phyloP scores from a whole-genome alignment of 208 protist species.

The Acanthamoeba triangularis region DNA sequence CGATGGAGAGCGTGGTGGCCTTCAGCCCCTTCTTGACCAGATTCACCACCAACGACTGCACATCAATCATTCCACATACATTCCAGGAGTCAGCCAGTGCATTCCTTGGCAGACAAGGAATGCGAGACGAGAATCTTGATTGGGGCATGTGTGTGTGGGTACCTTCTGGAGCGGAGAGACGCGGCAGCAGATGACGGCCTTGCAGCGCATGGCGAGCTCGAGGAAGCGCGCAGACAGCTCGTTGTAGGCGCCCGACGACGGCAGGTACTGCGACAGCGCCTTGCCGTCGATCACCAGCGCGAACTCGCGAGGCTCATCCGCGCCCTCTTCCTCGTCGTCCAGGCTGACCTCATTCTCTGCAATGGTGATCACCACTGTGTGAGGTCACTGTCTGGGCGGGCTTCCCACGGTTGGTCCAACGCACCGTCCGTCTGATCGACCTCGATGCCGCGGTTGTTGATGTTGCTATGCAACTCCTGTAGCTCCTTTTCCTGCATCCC shows the following conservation, averaged over 20 bases:
- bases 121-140: neutral
- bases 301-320: neutral
- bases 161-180: slow-evolving; percentile 90
- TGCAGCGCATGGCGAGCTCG: slow-evolving; percentile 79
- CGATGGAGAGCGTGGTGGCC: slow-evolving; percentile 97
- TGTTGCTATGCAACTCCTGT: slow-evolving; percentile 4
- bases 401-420: too few relatives aligned
- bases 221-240: slow-evolving; percentile 78
- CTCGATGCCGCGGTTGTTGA: slow-evolving; percentile 17
- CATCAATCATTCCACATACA: too few relatives aligned
- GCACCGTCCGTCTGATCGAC: neutral
- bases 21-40: slow-evolving; percentile 81
- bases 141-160: neutral
- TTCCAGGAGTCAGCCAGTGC: too few relatives aligned
- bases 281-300: slow-evolving; percentile 47
- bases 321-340: neutral
- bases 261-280: neutral
- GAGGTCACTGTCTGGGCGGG: too few relatives aligned
- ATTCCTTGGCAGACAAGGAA: slow-evolving; percentile 44
- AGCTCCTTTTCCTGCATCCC: neutral
- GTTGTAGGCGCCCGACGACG: slow-evolving; percentile 57
- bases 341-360: neutral
- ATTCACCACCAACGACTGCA: slow-evolving; percentile 82
- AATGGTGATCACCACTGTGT: neutral
- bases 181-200: slow-evolving; percentile 92